Evolutionary conservation across 257 asterid genomes (phyloP).

Genomic region (Hygrophila difformis): DNA sequence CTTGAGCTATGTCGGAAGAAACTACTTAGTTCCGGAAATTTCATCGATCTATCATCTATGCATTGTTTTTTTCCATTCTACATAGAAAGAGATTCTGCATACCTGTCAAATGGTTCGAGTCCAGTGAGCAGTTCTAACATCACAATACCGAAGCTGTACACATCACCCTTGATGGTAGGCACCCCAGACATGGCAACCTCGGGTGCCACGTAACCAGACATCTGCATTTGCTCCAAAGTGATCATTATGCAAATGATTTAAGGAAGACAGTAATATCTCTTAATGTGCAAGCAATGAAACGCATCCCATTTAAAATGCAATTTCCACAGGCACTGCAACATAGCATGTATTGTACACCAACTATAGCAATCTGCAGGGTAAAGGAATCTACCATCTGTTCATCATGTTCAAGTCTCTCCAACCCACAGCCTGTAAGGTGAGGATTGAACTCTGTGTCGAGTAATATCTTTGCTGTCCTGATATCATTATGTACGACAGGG

Average conservation of each 20-base stretch:
- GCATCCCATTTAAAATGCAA: too few relatives aligned
- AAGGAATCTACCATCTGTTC: slow-evolving; percentile 13
- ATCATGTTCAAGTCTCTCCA: slow-evolving; percentile 18
- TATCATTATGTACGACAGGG: slow-evolving; percentile 35
- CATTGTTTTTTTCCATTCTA: too few relatives aligned
- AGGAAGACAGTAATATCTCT: too few relatives aligned
- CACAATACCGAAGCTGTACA: slow-evolving; percentile 52
- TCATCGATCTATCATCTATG: too few relatives aligned
- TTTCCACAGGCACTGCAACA: too few relatives aligned
- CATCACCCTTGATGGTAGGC: slow-evolving; percentile 41
- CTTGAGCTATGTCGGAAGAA: slow-evolving; percentile 22
- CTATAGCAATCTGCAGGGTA: too few relatives aligned
- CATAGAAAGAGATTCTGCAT: neutral
- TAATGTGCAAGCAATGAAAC: too few relatives aligned
- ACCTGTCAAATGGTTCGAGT: slow-evolving; percentile 51
- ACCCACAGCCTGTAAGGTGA: slow-evolving; percentile 49
- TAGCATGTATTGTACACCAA: too few relatives aligned
- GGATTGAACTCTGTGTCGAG: slow-evolving; percentile 50
- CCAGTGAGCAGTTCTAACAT: slow-evolving; percentile 59
- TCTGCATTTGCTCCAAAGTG: slow-evolving; percentile 15
- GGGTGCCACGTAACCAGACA: slow-evolving; percentile 45
- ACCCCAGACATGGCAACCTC: slow-evolving; percentile 27
- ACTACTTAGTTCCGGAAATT: neutral
- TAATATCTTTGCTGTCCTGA: slow-evolving; percentile 50
- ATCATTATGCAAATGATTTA: neutral